Percentiles rank a stretch among this genome's conserved stretches.
These are phyloP conservation scores for Quercus dentata DNA, from an alignment of 306 rosid species.

Conservation along the genomic window DNA sequence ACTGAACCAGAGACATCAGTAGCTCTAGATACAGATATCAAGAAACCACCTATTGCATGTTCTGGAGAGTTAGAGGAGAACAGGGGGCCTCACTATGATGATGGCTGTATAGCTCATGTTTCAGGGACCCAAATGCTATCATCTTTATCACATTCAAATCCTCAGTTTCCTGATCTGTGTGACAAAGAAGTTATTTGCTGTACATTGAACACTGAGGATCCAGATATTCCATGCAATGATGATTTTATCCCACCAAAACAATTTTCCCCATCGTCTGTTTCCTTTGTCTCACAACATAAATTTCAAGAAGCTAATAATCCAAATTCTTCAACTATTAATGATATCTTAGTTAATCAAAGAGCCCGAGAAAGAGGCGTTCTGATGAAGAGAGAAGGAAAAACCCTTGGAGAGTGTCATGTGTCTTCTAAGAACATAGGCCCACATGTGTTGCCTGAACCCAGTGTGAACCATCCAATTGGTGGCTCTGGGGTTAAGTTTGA, in stretches of 20 bases:
- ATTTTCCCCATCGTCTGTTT: slow-evolving; percentile 31
- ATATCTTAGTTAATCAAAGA: slow-evolving; percentile 36
- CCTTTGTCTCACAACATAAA: slow-evolving; percentile 20
- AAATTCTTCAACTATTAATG: slow-evolving; percentile 36
- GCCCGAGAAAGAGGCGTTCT: slow-evolving; percentile 31
- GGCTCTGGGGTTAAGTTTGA: slow-evolving; percentile 39
- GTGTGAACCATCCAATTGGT: slow-evolving; percentile 26
- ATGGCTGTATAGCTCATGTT: slow-evolving; percentile 30
- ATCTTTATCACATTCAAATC: slow-evolving; percentile 42
- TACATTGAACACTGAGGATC: slow-evolving; percentile 61
- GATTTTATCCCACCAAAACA: slow-evolving; percentile 60
- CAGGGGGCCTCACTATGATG: slow-evolving; percentile 25
- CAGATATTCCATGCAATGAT: slow-evolving; percentile 80
- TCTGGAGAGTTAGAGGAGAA: slow-evolving; percentile 41
- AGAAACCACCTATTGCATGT: slow-evolving; percentile 33
- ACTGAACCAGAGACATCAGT: slow-evolving; percentile 31
- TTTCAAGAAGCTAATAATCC: slow-evolving; percentile 32
- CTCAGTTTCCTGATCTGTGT: slow-evolving; percentile 43
- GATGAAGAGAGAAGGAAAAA: slow-evolving; percentile 47
- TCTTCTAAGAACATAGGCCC: slow-evolving; percentile 49
- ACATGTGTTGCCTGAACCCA: slow-evolving; percentile 25
- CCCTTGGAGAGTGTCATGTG: slow-evolving; percentile 31
- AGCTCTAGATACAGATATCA: slow-evolving; percentile 33
- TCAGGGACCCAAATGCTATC: slow-evolving; percentile 38
- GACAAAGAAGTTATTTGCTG: slow-evolving; percentile 58